Base-by-base conservation (phyloP, 306 rosid genomes). In the Sechiopsis laciniata region DNA sequence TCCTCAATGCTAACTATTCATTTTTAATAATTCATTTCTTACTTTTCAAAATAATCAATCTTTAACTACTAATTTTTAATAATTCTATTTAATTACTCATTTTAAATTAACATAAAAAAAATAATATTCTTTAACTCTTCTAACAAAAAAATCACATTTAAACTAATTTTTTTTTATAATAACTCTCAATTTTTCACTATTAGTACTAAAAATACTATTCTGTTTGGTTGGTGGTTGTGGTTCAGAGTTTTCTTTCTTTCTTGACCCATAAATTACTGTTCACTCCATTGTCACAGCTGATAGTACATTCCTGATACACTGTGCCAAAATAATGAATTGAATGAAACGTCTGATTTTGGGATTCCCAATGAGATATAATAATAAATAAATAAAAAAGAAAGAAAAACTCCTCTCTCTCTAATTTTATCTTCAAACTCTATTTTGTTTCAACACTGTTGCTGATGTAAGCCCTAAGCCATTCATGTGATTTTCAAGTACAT, bases 341-440 rank as follows among this genome's bases (percentile, higher is more conserved):
- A 83, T 82, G 88, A 78, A 82, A 75, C 88, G 86, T 80, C 88
- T 88, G 86, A 80, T 63, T 24, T 69, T 75, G 84, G 85, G 77
- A 79, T 84, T 81, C 84, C 81, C 76, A 71, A n/a, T 8, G 64
- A 37, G 74, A 75, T 40, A 77, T 78, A 62, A 24, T 8, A 19
- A 60, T 3, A 14, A 10, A 9, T 1, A 15, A 61, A 64, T 0
- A 19, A 35, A 63, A 11, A 14, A 20, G 6, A 11, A 19, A 45
- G 14, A 5, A 2, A 9, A 22, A 40, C 32, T 22, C 35, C 59
- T 3, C 32, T 35, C 26, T 75, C 58, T 20, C 20, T 77, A 29
- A 29, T 68, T 68, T 69, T 22, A 17, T 55, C 14, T 59, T 37
- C 76, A n/a, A 70, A 70, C 17, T 70, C 52, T 70, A 45, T 69